A percentile compares a stretch with the other conserved stretches of the same genome.
Evolutionary conservation across 257 asterid genomes (phyloP).

Genomic region (Forsythia viridissima): DNA sequence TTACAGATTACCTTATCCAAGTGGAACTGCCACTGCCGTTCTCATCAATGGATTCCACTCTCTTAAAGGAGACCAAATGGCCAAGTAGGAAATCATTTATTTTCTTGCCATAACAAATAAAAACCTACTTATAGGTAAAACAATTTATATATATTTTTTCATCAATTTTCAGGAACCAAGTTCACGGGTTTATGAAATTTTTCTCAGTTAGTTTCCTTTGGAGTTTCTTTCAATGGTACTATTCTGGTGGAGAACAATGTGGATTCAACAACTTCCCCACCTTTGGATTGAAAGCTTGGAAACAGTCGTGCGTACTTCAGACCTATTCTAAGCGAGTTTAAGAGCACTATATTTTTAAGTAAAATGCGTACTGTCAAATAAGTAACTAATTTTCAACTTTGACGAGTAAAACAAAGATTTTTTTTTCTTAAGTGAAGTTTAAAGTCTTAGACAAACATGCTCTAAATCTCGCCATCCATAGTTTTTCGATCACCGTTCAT

Average conservation of each 20-base stretch:
- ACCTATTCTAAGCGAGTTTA: background rate
- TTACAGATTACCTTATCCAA: conserved; percentile 51
- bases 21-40: conserved; percentile 62
- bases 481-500: conserved; percentile 2
- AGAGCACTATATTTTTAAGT: background rate
- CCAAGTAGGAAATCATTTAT: conserved; percentile 27
- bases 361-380: background rate
- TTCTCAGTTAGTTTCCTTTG: conserved; percentile 33
- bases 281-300: conserved; percentile 35
- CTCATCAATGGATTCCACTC: conserved; percentile 61
- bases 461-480: background rate
- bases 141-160: background rate
- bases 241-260: conserved; percentile 32
- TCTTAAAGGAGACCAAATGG: conserved; percentile 42
- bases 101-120: background rate
- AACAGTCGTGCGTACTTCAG: conserved; percentile 24
- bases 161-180: conserved; percentile 34
- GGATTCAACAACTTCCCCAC: conserved; percentile 36
- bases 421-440: background rate
- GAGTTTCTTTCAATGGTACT: conserved; percentile 42
- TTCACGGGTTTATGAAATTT: conserved; percentile 32
- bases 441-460: background rate
- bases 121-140: background rate
- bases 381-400: background rate
- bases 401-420: background rate